Conservation (phyloP, 2,329 filamentous ascomycete genomes). For the Thermothelomyces thermophilus region DNA sequence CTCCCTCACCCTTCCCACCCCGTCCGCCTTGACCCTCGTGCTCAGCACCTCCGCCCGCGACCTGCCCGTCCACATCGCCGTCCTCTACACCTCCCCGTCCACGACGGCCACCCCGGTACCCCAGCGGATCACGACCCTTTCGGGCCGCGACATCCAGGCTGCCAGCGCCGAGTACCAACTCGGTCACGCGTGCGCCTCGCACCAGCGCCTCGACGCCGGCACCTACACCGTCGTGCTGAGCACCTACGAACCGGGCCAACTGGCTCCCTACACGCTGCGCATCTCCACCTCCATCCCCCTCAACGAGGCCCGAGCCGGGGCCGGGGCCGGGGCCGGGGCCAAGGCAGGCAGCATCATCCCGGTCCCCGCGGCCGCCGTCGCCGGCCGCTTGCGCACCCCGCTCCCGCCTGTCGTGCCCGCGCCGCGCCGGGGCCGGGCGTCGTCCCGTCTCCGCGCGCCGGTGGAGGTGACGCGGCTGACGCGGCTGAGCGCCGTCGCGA, state of each 20-base stretch:
- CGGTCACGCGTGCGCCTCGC: conserved; percentile 64
- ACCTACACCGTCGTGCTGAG: conserved; percentile 84
- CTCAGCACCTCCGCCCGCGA: conserved; percentile 62
- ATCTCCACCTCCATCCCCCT: conserved; percentile 60
- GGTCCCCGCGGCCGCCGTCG: conserved; percentile 63
- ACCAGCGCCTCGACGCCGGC: conserved; percentile 53
- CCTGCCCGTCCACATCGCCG: conserved; percentile 73
- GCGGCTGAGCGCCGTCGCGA: conserved; percentile 38
- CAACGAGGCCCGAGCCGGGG: neutral
- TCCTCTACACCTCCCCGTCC: conserved; percentile 60
- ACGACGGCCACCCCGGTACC: conserved; percentile 35
- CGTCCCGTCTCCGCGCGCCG: conserved; percentile 34
- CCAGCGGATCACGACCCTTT: conserved; percentile 61
- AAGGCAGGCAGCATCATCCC: conserved; percentile 34
- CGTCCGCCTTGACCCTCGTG: conserved; percentile 63
- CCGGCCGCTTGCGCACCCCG: conserved; percentile 63
- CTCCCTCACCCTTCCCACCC: conserved; percentile 50
- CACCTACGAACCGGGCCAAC: conserved; percentile 77
- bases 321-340: neutral
- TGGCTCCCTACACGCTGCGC: conserved; percentile 66
- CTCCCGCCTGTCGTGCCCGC: conserved; percentile 26
- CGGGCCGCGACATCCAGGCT: conserved; percentile 68
- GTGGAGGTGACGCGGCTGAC: conserved; percentile 47
- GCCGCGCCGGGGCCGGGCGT: conserved; percentile 11
- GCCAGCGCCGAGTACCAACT: conserved; percentile 86